Conservation (phyloP, 495 filamentous ascomycete genomes). For the Podospora didyma region DNA sequence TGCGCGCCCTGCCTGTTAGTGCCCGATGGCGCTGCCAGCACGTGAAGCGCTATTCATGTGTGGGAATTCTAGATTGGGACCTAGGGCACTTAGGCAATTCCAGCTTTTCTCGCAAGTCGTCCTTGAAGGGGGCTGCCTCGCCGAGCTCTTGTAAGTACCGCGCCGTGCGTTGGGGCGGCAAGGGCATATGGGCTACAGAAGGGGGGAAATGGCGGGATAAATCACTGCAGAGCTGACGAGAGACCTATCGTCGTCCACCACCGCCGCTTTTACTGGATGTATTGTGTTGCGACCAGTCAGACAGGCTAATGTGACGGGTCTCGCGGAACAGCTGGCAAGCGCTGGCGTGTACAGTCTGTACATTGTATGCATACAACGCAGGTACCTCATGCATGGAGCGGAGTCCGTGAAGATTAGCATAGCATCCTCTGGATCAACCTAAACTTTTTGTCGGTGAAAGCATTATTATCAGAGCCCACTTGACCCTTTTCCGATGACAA, state of each 20-base stretch:
- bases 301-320: background rate
- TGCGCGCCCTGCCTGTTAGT: slow-evolving; percentile 7
- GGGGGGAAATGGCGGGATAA: background rate
- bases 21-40: slow-evolving; percentile 17
- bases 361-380: too few relatives aligned
- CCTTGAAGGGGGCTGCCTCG: too few relatives aligned
- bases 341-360: too few relatives aligned
- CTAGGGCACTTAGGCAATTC: too few relatives aligned
- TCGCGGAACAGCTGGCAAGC: background rate
- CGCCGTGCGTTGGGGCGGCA: too few relatives aligned
- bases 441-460: too few relatives aligned
- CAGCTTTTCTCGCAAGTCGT: too few relatives aligned
- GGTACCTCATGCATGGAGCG: too few relatives aligned
- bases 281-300: slow-evolving; percentile 1
- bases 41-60: slow-evolving; percentile 18
- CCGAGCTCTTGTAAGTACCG: too few relatives aligned
- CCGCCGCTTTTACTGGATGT: background rate
- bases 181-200: background rate
- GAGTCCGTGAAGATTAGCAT: too few relatives aligned
- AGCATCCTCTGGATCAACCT: too few relatives aligned
- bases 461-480: too few relatives aligned
- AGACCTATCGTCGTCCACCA: slow-evolving; percentile 2
- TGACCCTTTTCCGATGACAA: background rate
- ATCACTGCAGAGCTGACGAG: slow-evolving; percentile 10
- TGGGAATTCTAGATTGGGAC: background rate